These are phyloP conservation scores for Platanus orientalis DNA, from an alignment of 164 flowering plant genomes.

Conservation along the genomic window DNA sequence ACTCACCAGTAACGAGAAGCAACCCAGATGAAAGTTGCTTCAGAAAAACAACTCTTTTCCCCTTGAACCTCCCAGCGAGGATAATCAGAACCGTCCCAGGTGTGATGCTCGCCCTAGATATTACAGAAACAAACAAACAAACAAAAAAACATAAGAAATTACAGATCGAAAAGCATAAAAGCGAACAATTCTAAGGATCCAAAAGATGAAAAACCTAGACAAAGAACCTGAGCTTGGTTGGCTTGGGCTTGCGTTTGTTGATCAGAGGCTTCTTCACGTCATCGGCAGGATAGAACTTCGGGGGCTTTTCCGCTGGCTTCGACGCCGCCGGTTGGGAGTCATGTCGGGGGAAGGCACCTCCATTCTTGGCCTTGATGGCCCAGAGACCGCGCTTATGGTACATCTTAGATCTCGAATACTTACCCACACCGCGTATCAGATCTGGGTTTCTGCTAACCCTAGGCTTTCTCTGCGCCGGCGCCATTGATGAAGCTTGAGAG, in stretches of 20 bases:
- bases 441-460: constrained; percentile 8
- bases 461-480: no score
- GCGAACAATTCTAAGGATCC: neutral
- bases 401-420: constrained; percentile 19
- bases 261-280: constrained; percentile 73
- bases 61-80: constrained; percentile 72
- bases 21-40: constrained; percentile 73
- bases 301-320: constrained; percentile 40
- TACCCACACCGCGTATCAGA: constrained; percentile 5
- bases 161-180: neutral
- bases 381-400: constrained; percentile 90
- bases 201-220: no score
- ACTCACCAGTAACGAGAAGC: constrained; percentile 64
- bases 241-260: constrained; percentile 50
- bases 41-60: constrained; percentile 75
- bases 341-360: constrained; percentile 78
- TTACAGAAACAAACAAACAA: no score
- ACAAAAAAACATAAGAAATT: neutral
- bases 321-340: constrained; percentile 22
- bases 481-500: no score
- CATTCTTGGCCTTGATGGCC: constrained; percentile 94
- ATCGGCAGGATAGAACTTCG: constrained; percentile 90
- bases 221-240: no score
- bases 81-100: constrained; percentile 68
- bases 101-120: constrained; percentile 50